Conservation (phyloP, 768 basidiomycete genomes). For the Udeniomyces megalosporus region DNA sequence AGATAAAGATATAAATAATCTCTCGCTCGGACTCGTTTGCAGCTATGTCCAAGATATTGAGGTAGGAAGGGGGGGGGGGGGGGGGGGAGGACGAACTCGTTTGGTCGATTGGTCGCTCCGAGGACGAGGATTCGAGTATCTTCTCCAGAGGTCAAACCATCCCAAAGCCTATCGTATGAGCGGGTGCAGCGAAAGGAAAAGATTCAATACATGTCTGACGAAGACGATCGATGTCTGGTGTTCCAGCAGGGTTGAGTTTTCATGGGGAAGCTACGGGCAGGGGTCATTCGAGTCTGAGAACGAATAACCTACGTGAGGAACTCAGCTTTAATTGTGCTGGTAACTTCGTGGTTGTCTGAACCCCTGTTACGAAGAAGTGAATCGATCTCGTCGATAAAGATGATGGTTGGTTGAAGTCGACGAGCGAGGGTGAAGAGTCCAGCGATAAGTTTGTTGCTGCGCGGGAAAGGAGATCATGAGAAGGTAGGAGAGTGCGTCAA, state of each 20-base stretch:
- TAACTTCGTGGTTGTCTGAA: slow-evolving; percentile 86
- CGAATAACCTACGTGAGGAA: slow-evolving; percentile 33
- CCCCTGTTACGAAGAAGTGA: slow-evolving; percentile 79
- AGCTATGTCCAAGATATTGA: no score
- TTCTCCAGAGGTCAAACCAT: slow-evolving; percentile 65
- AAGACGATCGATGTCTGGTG: no score
- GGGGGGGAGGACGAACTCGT: slow-evolving; percentile 37
- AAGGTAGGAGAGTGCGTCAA: no score
- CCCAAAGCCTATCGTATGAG: slow-evolving; percentile 94
- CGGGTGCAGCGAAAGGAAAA: no score
- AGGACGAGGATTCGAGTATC: slow-evolving; percentile 69
- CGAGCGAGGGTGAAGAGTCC: slow-evolving; percentile 83
- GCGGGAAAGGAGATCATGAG: no score
- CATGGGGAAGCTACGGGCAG: slow-evolving; percentile 6
- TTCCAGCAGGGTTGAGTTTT: background rate
- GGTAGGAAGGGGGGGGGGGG: no score
- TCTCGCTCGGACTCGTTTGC: no score
- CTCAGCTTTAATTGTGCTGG: slow-evolving; percentile 95
- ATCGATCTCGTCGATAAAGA: slow-evolving; percentile 98
- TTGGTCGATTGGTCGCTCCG: slow-evolving; percentile 88
- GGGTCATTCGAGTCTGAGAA: background rate
- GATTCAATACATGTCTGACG: no score
- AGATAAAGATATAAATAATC: slow-evolving; percentile 57
- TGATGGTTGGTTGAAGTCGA: slow-evolving; percentile 86
- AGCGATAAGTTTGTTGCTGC: slow-evolving; percentile 89